Evolutionary conservation across 495 filamentous ascomycete genomes (phyloP).

Genomic region (Physcia stellaris): DNA sequence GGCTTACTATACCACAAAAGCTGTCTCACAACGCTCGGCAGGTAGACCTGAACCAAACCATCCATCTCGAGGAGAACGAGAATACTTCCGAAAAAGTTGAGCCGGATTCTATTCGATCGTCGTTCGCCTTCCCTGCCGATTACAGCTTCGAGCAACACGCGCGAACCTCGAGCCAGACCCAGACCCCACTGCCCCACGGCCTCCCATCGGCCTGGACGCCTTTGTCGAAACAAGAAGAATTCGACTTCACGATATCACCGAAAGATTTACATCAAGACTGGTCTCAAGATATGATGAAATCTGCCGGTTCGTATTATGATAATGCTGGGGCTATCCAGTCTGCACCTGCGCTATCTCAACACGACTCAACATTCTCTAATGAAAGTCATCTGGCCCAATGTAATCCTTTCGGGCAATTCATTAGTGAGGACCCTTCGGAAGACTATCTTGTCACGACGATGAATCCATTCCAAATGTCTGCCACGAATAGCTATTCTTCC

Average conservation of each 20-base stretch:
- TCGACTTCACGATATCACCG: conserved; percentile 1
- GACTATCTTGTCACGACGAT: conserved; percentile 4
- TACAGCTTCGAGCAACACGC: too few species aligned
- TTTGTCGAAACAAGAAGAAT: neutral
- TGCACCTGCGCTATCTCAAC: neutral
- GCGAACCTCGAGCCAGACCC: too few species aligned
- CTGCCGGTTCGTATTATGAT: conserved; percentile 6
- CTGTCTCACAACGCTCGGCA: too few species aligned
- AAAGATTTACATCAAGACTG: conserved; percentile 9
- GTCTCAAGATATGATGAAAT: conserved; percentile 6
- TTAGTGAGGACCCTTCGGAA: conserved; percentile 8
- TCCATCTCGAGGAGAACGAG: too few species aligned
- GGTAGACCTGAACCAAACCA: too few species aligned
- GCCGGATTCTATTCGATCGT: too few species aligned
- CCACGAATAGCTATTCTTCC: neutral
- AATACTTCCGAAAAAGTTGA: too few species aligned
- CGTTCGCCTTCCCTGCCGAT: too few species aligned
- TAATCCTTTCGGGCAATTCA: conserved; percentile 3
- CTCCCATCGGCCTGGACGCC: too few species aligned
- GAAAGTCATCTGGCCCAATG: conserved; percentile 33
- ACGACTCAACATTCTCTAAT: conserved; percentile 17
- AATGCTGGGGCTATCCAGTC: conserved; percentile 2
- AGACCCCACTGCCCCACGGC: too few species aligned
- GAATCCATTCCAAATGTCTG: neutral
- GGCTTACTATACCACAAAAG: too few species aligned